Evolutionary conservation across 2,329 filamentous ascomycete species (phyloP), one percentile per base, ranked within the genome.

Genomic region (Botryotinia narcissicola): DNA sequence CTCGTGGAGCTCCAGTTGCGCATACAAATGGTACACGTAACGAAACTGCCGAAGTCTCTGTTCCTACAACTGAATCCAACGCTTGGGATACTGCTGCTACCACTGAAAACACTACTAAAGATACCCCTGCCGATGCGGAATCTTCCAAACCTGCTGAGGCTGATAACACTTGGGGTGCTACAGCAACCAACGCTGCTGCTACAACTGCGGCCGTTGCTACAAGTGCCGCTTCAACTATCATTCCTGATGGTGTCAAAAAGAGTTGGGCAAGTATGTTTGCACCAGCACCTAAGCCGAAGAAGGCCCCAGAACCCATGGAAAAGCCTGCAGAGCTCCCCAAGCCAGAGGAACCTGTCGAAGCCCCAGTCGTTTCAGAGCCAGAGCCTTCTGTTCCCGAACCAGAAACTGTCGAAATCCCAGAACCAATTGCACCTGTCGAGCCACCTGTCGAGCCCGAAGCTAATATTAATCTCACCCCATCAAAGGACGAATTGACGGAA

Each of bases 401-500:
- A 69, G 77, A 78, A 62, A 72, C 77, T 18, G 71, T 74, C 54
- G 79, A 71, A 48, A 62, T 80, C 60, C 78, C 82, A 70, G 82
- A 84, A 73, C 76, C 78, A 51, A 67, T 78, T 32, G 73, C 78
- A n/a, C 78, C 80, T 12, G 75, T 78, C 14, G 80, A 81, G 74
- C 73, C 78, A 68, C 54, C 75, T 22, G 64, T 72, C 35, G 71
- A 74, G 29, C 74, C 78, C 57, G 78, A 78, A 57, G 71, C 78
- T 48, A 87, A 87, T 78, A 82, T 87, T 69, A 85, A 87, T 66
- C 83, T 95, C 63, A 87, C 88, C 66, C 91, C 93, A 25, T 88
- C 93, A 37, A 91, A 92, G 83, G 93, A 94, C 82, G 90, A 95
- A 80, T 88, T 98, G 77, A 98, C 95, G 42, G 91, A 95, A 84